A percentile compares a stretch with the other conserved stretches of the same genome.
These are phyloP conservation scores for Epichloe bromicola DNA, from an alignment of 2,329 filamentous ascomycete genomes.

Conservation along the genomic window DNA sequence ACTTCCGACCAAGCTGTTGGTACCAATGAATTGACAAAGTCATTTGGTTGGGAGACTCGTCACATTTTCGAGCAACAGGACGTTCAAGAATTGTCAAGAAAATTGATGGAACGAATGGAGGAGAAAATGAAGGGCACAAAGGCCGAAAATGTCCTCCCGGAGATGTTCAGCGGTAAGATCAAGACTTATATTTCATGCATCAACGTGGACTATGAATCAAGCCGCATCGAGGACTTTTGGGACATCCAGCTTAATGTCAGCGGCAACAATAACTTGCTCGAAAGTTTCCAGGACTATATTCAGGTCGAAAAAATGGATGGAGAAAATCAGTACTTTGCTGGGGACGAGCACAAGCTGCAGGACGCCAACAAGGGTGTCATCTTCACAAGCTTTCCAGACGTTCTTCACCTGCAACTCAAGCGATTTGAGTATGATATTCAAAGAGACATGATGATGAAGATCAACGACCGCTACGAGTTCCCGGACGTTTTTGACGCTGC, in stretches of 20 bases:
- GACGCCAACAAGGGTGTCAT: conserved; percentile 97
- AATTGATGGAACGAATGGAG: conserved; percentile 94
- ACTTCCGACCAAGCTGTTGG: conserved; percentile 72
- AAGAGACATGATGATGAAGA: conserved; percentile 96
- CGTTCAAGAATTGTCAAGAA: conserved; percentile 90
- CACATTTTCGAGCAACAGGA: conserved; percentile 99
- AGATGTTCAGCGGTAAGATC: conserved; percentile 93
- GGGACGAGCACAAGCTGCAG: conserved; percentile 79
- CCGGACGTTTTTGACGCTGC: conserved; percentile 73
- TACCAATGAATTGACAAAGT: conserved; percentile 87
- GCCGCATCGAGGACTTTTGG: conserved; percentile 94
- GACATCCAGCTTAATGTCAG: conserved; percentile 95
- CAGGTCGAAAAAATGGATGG: conserved; percentile 94
- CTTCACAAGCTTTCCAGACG: conserved; percentile 87
- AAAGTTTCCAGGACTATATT: conserved; percentile 93
- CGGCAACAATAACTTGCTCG: conserved; percentile 82
- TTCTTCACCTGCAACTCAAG: conserved; percentile 89
- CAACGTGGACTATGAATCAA: conserved; percentile 95
- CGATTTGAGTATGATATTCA: conserved; percentile 97
- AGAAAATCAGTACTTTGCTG: conserved; percentile 95
- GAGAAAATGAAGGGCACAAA: conserved; percentile 96
- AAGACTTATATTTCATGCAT: conserved; percentile 99
- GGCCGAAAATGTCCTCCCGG: conserved; percentile 75
- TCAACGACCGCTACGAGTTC: conserved; percentile 87
- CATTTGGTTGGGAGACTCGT: conserved; percentile 94